Evolutionary conservation across 1,284 basidiomycete species (phyloP), one percentile per base, ranked within the genome.

Genomic region (Gymnopus androsaceus): DNA sequence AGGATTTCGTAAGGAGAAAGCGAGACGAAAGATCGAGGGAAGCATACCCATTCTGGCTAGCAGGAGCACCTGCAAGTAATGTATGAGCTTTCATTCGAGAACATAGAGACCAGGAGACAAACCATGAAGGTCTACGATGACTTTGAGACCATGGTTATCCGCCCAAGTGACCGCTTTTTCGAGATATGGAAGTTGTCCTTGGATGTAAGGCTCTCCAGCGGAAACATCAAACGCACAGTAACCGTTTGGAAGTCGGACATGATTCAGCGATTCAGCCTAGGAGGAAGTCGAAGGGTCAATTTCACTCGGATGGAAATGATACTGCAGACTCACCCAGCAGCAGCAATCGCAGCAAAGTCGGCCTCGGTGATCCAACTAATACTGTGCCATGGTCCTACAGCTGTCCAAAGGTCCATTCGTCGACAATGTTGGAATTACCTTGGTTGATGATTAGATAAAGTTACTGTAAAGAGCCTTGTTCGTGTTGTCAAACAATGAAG

Each of bases 221-320:
- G 81, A 81, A 23, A 91, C 84, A 52, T 95, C 90, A 63, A 92
- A 94, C 1, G 94, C 94, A 95, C n/a, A n/a, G n/a, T n/a, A n/a
- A n/a, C n/a, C n/a, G n/a, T n/a, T n/a, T n/a, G n/a, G n/a, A n/a
- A n/a, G n/a, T n/a, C n/a, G n/a, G n/a, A n/a, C n/a, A n/a, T n/a
- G n/a, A n/a, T n/a, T n/a, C n/a, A n/a, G n/a, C n/a, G n/a, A n/a
- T n/a, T n/a, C n/a, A n/a, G n/a, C n/a, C n/a, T n/a, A n/a, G n/a
- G n/a, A n/a, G n/a, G n/a, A n/a, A n/a, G n/a, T n/a, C n/a, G n/a
- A n/a, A n/a, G n/a, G n/a, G n/a, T n/a, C n/a, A 14, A 4, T 14
- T n/a, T 37, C 15, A 37, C 17, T 8, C 9, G 7, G 12, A 8
- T 15, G 19, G 9, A 46, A 17, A 56, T n/a, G n/a, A n/a, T n/a